Conservation (phyloP, 2,329 filamentous ascomycete species). For the Rutstroemia sp. region DNA sequence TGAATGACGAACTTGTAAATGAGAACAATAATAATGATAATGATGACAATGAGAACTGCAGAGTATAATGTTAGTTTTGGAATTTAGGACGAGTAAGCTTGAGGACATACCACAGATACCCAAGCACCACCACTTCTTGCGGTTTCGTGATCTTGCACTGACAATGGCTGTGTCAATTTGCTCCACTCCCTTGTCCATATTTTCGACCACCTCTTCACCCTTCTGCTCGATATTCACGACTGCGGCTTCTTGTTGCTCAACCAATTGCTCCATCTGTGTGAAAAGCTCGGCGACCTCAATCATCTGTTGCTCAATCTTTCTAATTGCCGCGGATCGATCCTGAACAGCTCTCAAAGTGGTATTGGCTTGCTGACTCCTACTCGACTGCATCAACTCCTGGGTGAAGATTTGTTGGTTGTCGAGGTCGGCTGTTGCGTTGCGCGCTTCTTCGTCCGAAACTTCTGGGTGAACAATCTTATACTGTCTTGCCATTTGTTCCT, state of each 20-base stretch:
- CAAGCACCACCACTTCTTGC: conserved; percentile 88
- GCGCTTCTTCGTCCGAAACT: no score
- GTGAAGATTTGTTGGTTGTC: no score
- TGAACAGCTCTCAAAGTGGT: conserved; percentile 72
- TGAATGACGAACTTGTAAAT: conserved; percentile 40
- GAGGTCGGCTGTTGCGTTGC: no score
- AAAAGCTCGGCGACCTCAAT: conserved; percentile 81
- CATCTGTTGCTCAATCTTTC: conserved; percentile 89
- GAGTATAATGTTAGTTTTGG: conserved; percentile 14
- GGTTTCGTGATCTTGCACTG: conserved; percentile 65
- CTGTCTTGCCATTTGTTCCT: no score
- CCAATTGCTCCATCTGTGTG: conserved; percentile 77
- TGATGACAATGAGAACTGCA: conserved; percentile 45
- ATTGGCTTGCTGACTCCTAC: no score
- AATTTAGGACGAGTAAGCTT: not conserved
- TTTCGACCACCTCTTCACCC: conserved; percentile 75
- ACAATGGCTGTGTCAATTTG: conserved; percentile 76
- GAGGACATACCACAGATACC: conserved; percentile 53
- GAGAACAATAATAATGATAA: conserved; percentile 40
- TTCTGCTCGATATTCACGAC: conserved; percentile 79
- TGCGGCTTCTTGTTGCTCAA: conserved; percentile 77
- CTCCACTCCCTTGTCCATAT: conserved; percentile 77
- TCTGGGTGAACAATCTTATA: no score
- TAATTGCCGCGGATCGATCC: conserved; percentile 76
- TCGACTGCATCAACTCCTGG: no score